Conservation (phyloP, 306 rosid genomes). For the Astragalus membranaceus region DNA sequence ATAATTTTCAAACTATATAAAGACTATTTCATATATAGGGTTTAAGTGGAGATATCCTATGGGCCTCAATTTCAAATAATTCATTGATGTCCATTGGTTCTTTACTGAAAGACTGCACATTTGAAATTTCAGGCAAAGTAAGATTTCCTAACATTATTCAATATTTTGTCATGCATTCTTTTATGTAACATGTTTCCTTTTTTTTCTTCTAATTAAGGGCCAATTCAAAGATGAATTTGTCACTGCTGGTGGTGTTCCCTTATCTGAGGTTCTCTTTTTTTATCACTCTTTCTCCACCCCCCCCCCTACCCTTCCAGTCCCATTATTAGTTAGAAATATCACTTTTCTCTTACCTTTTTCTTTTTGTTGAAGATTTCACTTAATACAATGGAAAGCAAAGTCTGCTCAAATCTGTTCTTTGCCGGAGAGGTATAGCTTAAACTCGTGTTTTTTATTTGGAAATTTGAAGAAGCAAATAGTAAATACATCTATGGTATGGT, state of each 20-base stretch:
- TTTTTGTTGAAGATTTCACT: slow-evolving; percentile 50
- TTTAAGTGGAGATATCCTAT: slow-evolving; percentile 58
- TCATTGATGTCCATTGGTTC: slow-evolving; percentile 61
- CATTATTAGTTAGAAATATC: background rate
- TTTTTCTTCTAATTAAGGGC: slow-evolving; percentile 44
- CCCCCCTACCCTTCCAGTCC: background rate
- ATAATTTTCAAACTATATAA: background rate
- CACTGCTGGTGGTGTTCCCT: slow-evolving; percentile 92
- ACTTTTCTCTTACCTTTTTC: background rate
- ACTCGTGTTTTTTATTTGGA: background rate
- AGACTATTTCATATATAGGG: slow-evolving; percentile 37
- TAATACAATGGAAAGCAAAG: slow-evolving; percentile 82
- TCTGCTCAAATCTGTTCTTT: slow-evolving; percentile 57
- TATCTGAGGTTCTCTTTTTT: slow-evolving; percentile 69
- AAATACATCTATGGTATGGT: background rate
- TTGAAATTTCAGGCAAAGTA: slow-evolving; percentile 73
- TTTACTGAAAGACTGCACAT: slow-evolving; percentile 59
- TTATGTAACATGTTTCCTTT: background rate
- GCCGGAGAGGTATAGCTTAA: slow-evolving; percentile 74
- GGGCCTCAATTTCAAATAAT: slow-evolving; percentile 83
- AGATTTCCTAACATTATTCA: background rate
- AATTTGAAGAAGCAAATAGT: background rate
- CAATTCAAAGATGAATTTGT: slow-evolving; percentile 96
- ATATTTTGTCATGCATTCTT: background rate
- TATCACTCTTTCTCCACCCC: slow-evolving; percentile 10